These are phyloP conservation scores for Candida nonsorbophila DNA, from an alignment of 805 yeast species.

Conservation along the genomic window DNA sequence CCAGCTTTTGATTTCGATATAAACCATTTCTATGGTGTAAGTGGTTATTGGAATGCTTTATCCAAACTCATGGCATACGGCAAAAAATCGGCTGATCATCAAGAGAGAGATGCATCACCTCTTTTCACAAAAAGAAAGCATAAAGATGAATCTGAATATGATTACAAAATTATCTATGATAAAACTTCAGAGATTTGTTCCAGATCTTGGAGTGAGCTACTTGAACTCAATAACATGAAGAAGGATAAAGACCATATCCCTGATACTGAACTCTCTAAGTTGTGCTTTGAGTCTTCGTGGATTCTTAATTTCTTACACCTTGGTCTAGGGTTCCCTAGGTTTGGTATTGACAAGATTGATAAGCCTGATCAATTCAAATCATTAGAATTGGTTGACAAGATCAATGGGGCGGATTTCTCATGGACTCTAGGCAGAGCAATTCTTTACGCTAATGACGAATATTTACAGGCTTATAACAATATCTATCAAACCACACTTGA, in stretches of 20 bases:
- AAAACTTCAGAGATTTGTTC: constrained; percentile 47
- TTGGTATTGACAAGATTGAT: constrained; percentile 33
- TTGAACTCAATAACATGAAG: constrained; percentile 24
- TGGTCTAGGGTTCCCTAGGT: constrained; percentile 56
- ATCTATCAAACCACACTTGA: constrained; percentile 4
- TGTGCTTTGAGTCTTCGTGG: constrained; percentile 63
- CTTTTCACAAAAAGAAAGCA: too few species aligned
- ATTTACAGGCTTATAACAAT: constrained; percentile 36
- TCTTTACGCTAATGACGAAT: constrained; percentile 55
- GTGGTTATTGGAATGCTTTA: constrained; percentile 64
- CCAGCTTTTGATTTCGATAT: constrained; percentile 56
- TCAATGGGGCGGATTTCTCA: constrained; percentile 41
- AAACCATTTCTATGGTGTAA: constrained; percentile 57
- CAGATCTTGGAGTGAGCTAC: constrained; percentile 30
- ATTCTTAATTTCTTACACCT: constrained; percentile 51
- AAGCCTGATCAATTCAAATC: constrained; percentile 21
- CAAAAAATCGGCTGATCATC: constrained; percentile 8
- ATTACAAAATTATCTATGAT: constrained; percentile 37
- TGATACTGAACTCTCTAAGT: constrained; percentile 42
- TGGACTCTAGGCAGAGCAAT: constrained; percentile 62
- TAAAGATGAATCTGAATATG: constrained; percentile 24
- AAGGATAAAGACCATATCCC: constrained; percentile 21
- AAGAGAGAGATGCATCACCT: too few species aligned
- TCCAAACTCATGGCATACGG: constrained; percentile 37
- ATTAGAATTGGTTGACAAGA: constrained; percentile 38